Evolutionary conservation across 1,139 yeast species (phyloP).

Genomic region (Hyphopichia fennica): DNA sequence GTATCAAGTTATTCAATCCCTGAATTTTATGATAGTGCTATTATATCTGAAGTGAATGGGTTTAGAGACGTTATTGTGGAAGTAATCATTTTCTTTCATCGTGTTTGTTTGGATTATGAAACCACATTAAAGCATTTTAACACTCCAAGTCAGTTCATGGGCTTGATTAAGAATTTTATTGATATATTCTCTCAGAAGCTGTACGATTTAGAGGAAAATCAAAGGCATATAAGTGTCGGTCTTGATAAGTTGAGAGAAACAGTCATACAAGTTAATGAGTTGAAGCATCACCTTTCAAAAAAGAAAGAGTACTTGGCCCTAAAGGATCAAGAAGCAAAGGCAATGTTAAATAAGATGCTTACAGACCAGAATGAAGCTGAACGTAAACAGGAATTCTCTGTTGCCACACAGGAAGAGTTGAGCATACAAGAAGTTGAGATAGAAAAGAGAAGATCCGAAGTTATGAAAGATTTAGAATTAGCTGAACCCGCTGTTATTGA

Average conservation of each 20-base stretch:
- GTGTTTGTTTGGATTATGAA: constrained; percentile 13
- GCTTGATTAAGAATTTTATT: constrained; percentile 51
- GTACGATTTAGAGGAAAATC: constrained; percentile 58
- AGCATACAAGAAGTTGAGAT: constrained; percentile 67
- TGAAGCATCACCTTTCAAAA: constrained; percentile 53
- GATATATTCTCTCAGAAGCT: constrained; percentile 44
- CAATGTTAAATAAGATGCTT: constrained; percentile 76
- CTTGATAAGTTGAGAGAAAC: constrained; percentile 77
- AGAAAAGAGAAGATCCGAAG: constrained; percentile 52
- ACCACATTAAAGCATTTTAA: constrained; percentile 9
- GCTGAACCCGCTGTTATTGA: constrained; percentile 86
- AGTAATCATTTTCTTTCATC: constrained; percentile 50
- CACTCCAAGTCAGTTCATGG: constrained; percentile 55
- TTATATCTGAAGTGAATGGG: constrained; percentile 11
- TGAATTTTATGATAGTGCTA: constrained; percentile 13
- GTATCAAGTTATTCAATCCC: constrained; percentile 39
- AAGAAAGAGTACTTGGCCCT: constrained; percentile 50
- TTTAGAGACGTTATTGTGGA: constrained; percentile 52
- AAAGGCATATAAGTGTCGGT: constrained; percentile 73
- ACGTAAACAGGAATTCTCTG: constrained; percentile 81
- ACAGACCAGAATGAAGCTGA: constrained; percentile 91
- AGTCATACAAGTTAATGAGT: constrained; percentile 64
- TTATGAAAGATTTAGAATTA: constrained; percentile 60
- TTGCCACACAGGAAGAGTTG: constrained; percentile 71
- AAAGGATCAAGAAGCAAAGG: constrained; percentile 70